These are phyloP conservation scores for Thraustotheca clavata DNA, from an alignment of 352 stramenopile species.

Conservation along the genomic window DNA sequence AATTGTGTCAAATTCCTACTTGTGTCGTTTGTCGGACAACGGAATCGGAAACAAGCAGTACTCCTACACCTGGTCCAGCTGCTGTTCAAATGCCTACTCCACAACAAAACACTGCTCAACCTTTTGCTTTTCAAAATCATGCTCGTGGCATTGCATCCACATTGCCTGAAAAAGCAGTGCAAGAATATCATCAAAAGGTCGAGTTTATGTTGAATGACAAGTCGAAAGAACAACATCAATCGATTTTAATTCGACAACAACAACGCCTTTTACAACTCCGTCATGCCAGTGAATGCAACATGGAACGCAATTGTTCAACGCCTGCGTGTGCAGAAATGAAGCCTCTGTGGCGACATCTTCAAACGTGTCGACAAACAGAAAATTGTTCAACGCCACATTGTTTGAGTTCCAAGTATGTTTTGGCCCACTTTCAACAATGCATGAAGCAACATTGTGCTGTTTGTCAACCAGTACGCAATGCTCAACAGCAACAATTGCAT, in stretches of 20 bases:
- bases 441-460: conserved; percentile 84
- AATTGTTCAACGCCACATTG: conserved; percentile 88
- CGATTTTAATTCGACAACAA: conserved; percentile 89
- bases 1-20: conserved; percentile 13
- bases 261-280: conserved; percentile 83
- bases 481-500: conserved; percentile 46
- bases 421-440: conserved; percentile 90
- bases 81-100: not conserved
- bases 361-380: conserved; percentile 82
- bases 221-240: conserved; percentile 8
- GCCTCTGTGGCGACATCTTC: conserved; percentile 87
- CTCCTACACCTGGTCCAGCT: conserved; percentile 28
- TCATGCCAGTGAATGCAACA: conserved; percentile 87
- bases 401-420: conserved; percentile 82
- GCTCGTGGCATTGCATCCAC: not conserved
- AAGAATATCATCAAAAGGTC: conserved; percentile 21
- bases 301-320: conserved; percentile 66
- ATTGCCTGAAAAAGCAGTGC: conserved; percentile 8
- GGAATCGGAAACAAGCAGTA: not conserved
- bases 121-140: conserved; percentile 7
- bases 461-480: conserved; percentile 82
- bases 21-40: conserved; percentile 14
- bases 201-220: conserved; percentile 21
- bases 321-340: conserved; percentile 88
- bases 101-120: not conserved